A percentile compares a stretch with the other conserved stretches of the same genome.
phyloP scores from a whole-genome alignment of 2,329 filamentous ascomycete species.

The Bipolaris zeicola region DNA sequence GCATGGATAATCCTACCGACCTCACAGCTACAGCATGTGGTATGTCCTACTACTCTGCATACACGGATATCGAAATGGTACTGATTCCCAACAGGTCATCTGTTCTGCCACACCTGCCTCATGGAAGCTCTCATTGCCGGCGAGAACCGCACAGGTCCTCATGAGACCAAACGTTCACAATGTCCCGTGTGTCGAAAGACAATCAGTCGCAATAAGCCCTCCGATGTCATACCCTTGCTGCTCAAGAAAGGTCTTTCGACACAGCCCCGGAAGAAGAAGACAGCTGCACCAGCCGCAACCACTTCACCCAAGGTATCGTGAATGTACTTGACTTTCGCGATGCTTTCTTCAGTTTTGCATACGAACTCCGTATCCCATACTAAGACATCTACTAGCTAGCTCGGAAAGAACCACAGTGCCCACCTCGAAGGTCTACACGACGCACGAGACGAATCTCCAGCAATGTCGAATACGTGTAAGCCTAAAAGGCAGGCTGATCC shows the following conservation, averaged over 20 bases:
- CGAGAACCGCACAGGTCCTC: slow-evolving; percentile 56
- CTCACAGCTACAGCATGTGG: slow-evolving; percentile 66
- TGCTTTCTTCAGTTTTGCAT: slow-evolving; percentile 5
- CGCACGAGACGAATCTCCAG: background rate
- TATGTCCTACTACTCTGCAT: slow-evolving; percentile 45
- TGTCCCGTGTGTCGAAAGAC: slow-evolving; percentile 57
- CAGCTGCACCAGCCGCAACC: slow-evolving; percentile 8
- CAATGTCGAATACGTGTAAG: background rate
- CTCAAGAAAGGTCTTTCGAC: slow-evolving; percentile 49
- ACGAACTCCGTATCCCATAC: background rate
- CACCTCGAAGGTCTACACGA: background rate
- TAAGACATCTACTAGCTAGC: slow-evolving; percentile 4
- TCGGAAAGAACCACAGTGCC: background rate
- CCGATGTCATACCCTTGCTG: slow-evolving; percentile 51
- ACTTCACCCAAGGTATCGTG: slow-evolving; percentile 27
- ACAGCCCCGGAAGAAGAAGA: slow-evolving; percentile 42
- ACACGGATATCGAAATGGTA: background rate
- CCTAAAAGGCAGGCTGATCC: fast-evolving
- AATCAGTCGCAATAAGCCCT: slow-evolving; percentile 47
- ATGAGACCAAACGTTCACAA: slow-evolving; percentile 50
- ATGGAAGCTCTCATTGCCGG: slow-evolving; percentile 63
- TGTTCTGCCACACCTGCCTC: slow-evolving; percentile 69
- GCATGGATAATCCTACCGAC: slow-evolving; percentile 66
- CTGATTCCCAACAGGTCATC: slow-evolving; percentile 56
- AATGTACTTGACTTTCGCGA: slow-evolving; percentile 20